Conservation (phyloP, 352 stramenopile genomes). For the Pythium diclinum region DNA sequence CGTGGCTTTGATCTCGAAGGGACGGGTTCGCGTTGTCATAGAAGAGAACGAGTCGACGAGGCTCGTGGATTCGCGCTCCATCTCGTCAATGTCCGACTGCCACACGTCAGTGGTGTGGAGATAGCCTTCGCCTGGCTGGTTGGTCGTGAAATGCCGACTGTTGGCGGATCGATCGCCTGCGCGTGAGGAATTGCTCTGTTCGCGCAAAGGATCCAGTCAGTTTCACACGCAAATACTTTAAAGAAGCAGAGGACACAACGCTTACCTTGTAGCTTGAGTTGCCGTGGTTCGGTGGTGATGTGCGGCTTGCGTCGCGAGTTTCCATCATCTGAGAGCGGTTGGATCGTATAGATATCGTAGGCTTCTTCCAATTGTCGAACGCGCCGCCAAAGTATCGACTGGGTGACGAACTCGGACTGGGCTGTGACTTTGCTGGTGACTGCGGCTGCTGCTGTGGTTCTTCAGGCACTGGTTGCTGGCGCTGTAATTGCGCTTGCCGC, state of each 20-base stretch:
- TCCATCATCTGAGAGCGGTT: conserved; percentile 19
- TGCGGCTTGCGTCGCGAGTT: conserved; percentile 12
- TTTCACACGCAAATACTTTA: no score
- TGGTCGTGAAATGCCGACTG: not conserved
- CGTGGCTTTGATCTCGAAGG: conserved; percentile 10
- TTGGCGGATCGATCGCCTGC: not conserved
- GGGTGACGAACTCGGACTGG: conserved; percentile 7
- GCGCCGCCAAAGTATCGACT: conserved; percentile 18
- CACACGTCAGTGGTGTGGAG: not conserved
- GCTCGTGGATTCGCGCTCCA: conserved; percentile 4
- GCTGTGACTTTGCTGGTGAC: conserved; percentile 8
- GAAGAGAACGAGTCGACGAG: conserved; percentile 10
- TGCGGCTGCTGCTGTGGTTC: not conserved
- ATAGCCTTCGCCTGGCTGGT: not conserved
- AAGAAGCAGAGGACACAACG: not conserved
- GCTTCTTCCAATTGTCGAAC: conserved; percentile 25
- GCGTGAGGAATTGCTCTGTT: not conserved
- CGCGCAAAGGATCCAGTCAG: no score
- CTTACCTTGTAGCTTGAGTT: conserved; percentile 19
- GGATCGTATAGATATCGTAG: conserved; percentile 1
- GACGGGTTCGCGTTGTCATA: not conserved
- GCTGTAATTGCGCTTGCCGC: no score
- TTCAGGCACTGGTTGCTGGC: not conserved
- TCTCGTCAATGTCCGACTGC: not conserved
- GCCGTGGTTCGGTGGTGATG: conserved; percentile 14